These are phyloP conservation scores for Rhodofomes roseus DNA, from an alignment of 1,284 basidiomycete genomes.

Conservation along the genomic window DNA sequence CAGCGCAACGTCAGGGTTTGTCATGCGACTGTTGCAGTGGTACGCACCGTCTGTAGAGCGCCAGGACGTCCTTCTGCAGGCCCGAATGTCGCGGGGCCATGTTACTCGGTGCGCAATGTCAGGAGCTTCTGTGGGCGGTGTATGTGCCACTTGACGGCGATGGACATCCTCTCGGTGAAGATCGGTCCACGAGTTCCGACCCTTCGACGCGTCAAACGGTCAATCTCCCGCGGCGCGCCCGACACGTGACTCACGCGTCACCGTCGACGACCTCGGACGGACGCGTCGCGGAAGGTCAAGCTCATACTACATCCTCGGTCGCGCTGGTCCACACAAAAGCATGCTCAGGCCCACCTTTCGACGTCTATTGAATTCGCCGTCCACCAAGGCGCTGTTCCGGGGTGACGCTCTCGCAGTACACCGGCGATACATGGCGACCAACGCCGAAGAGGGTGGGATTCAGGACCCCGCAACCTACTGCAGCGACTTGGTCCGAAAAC, in stretches of 20 bases:
- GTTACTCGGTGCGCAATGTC: neutral
- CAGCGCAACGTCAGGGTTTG: neutral
- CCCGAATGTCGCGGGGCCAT: constrained; percentile 44
- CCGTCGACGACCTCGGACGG: neutral
- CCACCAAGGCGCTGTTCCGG: neutral
- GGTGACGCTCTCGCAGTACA: neutral
- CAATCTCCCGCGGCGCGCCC: neutral
- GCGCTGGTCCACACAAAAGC: neutral
- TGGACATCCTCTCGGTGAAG: neutral
- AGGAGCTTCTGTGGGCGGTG: neutral
- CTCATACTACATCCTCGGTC: neutral
- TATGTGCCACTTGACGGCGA: neutral
- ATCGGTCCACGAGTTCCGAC: neutral
- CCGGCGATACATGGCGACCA: neutral
- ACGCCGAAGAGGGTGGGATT: constrained; percentile 20
- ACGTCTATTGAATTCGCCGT: neutral
- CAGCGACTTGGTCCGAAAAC: constrained; percentile 62
- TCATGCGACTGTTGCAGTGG: neutral
- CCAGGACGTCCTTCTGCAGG: constrained; percentile 66
- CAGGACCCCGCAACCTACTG: constrained; percentile 58
- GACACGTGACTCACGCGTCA: neutral
- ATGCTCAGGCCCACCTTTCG: neutral
- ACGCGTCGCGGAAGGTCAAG: neutral
- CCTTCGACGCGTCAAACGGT: neutral
- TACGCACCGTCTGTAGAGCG: constrained; percentile 64